These are phyloP conservation scores for Penicillium freii DNA, from an alignment of 2,329 filamentous ascomycete species.

Conservation along the genomic window DNA sequence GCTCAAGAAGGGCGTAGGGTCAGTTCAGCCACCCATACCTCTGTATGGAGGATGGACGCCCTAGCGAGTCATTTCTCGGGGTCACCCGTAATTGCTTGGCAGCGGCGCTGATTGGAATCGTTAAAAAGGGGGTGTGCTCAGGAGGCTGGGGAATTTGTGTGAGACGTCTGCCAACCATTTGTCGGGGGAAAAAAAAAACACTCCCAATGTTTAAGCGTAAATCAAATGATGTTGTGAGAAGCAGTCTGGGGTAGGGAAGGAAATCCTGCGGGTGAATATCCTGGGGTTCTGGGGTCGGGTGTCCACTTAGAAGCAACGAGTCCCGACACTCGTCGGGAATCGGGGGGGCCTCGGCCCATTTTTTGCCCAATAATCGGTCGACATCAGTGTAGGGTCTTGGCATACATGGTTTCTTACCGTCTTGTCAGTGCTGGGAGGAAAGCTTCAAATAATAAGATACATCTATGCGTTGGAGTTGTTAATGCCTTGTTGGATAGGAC, in stretches of 20 bases:
- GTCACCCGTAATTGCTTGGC: not conserved
- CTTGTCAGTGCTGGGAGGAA: not conserved
- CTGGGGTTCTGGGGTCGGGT: not conserved
- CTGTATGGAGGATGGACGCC: not conserved
- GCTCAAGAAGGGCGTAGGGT: not conserved
- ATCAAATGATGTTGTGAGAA: not conserved
- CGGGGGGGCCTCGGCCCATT: not conserved
- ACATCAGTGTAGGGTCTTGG: not conserved
- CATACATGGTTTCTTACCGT: not conserved
- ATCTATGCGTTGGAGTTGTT: not conserved
- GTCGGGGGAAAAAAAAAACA: not conserved
- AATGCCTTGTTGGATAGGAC: too few species aligned
- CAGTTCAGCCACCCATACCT: not conserved
- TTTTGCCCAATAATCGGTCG: not conserved
- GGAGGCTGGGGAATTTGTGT: not conserved
- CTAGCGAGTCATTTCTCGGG: not conserved
- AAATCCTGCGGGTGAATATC: not conserved
- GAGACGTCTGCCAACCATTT: not conserved
- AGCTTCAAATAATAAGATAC: not conserved
- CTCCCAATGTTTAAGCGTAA: not conserved
- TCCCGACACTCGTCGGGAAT: not conserved
- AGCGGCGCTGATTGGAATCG: not conserved
- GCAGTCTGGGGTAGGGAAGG: not conserved
- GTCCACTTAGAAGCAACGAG: not conserved
- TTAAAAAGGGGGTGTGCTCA: not conserved